Conservation (phyloP, 75 land plant genomes). For the Adiantum capillusveneris region DNA sequence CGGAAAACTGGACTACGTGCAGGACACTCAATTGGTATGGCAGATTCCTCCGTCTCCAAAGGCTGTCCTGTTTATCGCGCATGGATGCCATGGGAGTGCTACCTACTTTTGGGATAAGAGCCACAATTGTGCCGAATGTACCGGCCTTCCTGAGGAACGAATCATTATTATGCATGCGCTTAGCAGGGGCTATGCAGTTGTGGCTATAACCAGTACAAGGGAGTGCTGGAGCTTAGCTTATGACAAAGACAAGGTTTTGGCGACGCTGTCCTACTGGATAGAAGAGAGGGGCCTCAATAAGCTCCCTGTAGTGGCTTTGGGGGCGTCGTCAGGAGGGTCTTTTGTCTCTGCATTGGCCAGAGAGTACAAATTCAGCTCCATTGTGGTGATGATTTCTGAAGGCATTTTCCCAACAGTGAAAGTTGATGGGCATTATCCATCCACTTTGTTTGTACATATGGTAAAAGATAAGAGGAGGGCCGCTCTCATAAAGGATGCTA, state of each 20-base stretch:
- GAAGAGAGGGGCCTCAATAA: conserved; percentile 30
- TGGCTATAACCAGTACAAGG: conserved; percentile 57
- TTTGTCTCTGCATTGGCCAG: conserved; percentile 71
- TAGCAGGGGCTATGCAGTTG: conserved; percentile 49
- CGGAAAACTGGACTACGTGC: conserved; percentile 30
- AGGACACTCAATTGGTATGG: conserved; percentile 71
- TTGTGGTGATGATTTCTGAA: conserved; percentile 67
- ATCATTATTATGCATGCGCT: conserved; percentile 55
- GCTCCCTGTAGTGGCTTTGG: conserved; percentile 68
- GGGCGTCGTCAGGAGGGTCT: conserved; percentile 92
- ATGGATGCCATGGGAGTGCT: conserved; percentile 73
- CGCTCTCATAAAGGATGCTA: conserved; percentile 21
- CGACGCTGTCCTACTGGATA: conserved; percentile 53
- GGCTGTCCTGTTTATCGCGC: conserved; percentile 77
- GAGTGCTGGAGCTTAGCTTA: conserved; percentile 62
- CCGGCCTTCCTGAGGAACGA: conserved; percentile 82
- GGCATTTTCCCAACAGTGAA: conserved; percentile 40
- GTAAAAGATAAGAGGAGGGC: conserved; percentile 56
- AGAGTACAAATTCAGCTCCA: conserved; percentile 42
- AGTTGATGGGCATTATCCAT: conserved; percentile 41
- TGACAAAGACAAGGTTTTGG: conserved; percentile 40
- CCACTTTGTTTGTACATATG: conserved; percentile 91
- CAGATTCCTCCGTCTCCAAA: conserved; percentile 67
- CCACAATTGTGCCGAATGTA: conserved; percentile 46
- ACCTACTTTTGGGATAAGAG: conserved; percentile 76